Percentiles rank a stretch among this genome's conserved stretches.
Conservation (phyloP, 306 rosid species). For the Arachis hypogaea region DNA sequence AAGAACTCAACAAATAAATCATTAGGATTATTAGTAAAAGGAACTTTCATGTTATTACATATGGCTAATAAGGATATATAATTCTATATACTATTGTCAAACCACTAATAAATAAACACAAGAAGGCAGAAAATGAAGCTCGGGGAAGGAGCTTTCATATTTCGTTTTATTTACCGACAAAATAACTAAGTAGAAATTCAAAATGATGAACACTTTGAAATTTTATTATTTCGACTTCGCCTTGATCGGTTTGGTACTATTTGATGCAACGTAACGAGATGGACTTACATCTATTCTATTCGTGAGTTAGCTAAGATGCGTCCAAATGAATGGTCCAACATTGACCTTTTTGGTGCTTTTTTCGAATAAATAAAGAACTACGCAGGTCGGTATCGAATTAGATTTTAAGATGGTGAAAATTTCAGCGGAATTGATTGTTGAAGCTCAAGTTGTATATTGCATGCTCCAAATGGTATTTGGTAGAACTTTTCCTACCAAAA, state of each 20-base stretch:
- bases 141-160: not conserved
- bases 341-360: conserved; percentile 11
- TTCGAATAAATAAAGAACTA: not conserved
- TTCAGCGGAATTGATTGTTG: conserved; percentile 26
- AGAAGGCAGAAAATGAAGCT: not conserved
- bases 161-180: not conserved
- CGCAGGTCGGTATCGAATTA: conserved; percentile 15
- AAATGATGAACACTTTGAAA: not conserved
- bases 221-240: not conserved
- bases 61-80: too few species aligned
- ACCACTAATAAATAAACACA: too few species aligned
- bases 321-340: conserved; percentile 30
- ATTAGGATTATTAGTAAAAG: too few species aligned
- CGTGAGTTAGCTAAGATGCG: conserved; percentile 31
- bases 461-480: conserved; percentile 45
- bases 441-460: conserved; percentile 18
- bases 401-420: conserved; percentile 2
- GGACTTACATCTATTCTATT: conserved; percentile 1
- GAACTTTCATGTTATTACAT: too few species aligned
- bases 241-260: not conserved
- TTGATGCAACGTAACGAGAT: conserved; percentile 25
- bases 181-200: not conserved
- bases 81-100: too few species aligned
- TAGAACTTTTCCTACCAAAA: conserved; percentile 46
- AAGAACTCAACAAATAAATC: too few species aligned